phyloP scores from a whole-genome alignment of 352 stramenopile species.

The Elongisporangium senticosum region DNA sequence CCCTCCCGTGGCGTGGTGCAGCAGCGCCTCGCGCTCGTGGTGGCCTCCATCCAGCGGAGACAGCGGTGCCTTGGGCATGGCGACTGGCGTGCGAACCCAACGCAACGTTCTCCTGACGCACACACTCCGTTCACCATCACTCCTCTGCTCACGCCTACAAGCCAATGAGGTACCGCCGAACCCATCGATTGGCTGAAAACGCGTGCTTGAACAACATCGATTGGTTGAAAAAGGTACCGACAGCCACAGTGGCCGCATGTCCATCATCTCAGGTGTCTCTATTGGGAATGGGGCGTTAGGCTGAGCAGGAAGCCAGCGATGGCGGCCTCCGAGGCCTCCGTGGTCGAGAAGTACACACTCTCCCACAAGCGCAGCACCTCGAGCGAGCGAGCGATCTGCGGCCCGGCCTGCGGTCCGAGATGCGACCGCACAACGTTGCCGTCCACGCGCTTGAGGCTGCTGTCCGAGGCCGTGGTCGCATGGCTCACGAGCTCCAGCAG shows the following conservation, averaged over 20 bases:
- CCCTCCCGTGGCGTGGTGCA: not conserved
- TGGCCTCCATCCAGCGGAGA: not conserved
- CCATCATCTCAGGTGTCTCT: not conserved
- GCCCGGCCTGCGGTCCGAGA: constrained; percentile 28
- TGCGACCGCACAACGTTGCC: constrained; percentile 35
- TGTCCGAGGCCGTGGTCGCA: constrained; percentile 8
- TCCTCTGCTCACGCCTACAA: not conserved
- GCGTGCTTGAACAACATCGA: not conserved
- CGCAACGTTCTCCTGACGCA: not conserved
- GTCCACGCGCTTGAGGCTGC: constrained; percentile 21
- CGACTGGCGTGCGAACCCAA: not conserved
- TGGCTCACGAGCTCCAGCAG: constrained; percentile 28
- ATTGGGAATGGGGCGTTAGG: not conserved
- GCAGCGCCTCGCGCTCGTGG: not conserved
- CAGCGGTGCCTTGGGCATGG: not conserved
- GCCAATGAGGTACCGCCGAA: not conserved
- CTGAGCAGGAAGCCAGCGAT: not conserved
- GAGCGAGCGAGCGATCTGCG: constrained; percentile 39
- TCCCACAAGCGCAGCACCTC: constrained; percentile 57
- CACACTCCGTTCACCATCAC: not conserved
- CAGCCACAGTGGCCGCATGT: not conserved
- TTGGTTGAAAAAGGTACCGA: not conserved
- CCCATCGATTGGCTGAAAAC: not conserved
- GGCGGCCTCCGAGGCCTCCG: not conserved
- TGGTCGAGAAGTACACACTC: constrained; percentile 20